Conservation (phyloP, 345 rosid genomes). For the Populus pruinosa region DNA sequence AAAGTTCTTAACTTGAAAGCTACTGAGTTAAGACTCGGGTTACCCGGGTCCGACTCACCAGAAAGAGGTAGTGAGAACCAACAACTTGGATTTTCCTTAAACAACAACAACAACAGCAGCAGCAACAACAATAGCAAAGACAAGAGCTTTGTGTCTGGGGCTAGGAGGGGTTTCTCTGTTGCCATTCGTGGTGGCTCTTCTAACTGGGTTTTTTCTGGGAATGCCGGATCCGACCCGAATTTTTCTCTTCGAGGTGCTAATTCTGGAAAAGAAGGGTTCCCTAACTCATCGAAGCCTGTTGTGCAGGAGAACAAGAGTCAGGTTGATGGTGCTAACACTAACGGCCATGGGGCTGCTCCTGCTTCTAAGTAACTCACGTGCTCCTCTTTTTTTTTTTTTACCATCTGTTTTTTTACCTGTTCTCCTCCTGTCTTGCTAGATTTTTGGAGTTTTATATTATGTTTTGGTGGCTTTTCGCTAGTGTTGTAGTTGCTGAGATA, state of each 20-base stretch:
- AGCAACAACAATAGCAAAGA: no score
- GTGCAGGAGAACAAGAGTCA: slow-evolving; percentile 40
- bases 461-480: background rate
- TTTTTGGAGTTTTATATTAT: background rate
- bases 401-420: background rate
- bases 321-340: slow-evolving; percentile 7
- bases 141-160: slow-evolving; percentile 41
- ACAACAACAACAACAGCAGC: background rate
- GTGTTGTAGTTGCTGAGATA: background rate
- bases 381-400: background rate
- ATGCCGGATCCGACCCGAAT: slow-evolving; percentile 30
- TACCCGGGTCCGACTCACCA: slow-evolving; percentile 71
- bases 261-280: slow-evolving; percentile 36
- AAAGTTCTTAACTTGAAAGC: slow-evolving; percentile 49
- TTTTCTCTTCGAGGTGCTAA: slow-evolving; percentile 26
- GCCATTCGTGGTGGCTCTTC: slow-evolving; percentile 39
- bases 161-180: slow-evolving; percentile 58
- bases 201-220: slow-evolving; percentile 51
- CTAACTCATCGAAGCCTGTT: slow-evolving; percentile 30
- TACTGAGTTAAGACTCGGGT: slow-evolving; percentile 76
- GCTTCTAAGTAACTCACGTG: slow-evolving; percentile 42
- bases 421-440: background rate
- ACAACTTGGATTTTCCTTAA: slow-evolving; percentile 1
- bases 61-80: slow-evolving; percentile 31
- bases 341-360: slow-evolving; percentile 41